Conservation (phyloP, 108 stramenopile genomes). For the Fragilariopsis cylindrus region DNA sequence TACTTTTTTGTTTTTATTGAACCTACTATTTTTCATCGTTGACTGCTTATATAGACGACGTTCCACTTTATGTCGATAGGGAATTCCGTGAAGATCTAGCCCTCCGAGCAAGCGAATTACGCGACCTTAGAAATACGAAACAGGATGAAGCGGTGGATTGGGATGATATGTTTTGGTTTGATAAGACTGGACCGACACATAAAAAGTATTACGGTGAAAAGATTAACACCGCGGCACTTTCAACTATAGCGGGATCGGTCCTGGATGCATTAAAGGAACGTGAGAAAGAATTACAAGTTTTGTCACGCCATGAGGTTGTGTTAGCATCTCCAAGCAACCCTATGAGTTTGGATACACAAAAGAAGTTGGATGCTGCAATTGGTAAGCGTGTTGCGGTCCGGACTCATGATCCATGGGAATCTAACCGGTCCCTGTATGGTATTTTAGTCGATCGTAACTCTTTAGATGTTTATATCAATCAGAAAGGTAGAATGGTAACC, state of each 20-base stretch:
- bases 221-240: slow-evolving; percentile 65
- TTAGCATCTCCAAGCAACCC: slow-evolving; percentile 65
- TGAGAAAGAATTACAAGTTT: slow-evolving; percentile 60
- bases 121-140: neutral
- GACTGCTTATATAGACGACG: slow-evolving; percentile 14
- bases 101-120: slow-evolving; percentile 11
- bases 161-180: slow-evolving; percentile 21
- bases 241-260: slow-evolving; percentile 62
- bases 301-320: slow-evolving; percentile 74
- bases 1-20: neutral
- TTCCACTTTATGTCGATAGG: slow-evolving; percentile 24
- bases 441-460: slow-evolving; percentile 79
- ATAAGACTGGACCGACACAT: slow-evolving; percentile 7
- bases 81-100: slow-evolving; percentile 46
- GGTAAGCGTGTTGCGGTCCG: slow-evolving; percentile 69
- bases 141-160: slow-evolving; percentile 9
- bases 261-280: slow-evolving; percentile 59
- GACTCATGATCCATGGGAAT: slow-evolving; percentile 81
- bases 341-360: slow-evolving; percentile 70
- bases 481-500: slow-evolving; percentile 83
- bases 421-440: slow-evolving; percentile 77
- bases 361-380: slow-evolving; percentile 65
- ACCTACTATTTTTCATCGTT: neutral
- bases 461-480: slow-evolving; percentile 80
- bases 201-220: slow-evolving; percentile 18